A percentile compares a stretch with the other conserved stretches of the same genome.
phyloP scores from a whole-genome alignment of 2,329 filamentous ascomycete species.

The Massarina eburnea region DNA sequence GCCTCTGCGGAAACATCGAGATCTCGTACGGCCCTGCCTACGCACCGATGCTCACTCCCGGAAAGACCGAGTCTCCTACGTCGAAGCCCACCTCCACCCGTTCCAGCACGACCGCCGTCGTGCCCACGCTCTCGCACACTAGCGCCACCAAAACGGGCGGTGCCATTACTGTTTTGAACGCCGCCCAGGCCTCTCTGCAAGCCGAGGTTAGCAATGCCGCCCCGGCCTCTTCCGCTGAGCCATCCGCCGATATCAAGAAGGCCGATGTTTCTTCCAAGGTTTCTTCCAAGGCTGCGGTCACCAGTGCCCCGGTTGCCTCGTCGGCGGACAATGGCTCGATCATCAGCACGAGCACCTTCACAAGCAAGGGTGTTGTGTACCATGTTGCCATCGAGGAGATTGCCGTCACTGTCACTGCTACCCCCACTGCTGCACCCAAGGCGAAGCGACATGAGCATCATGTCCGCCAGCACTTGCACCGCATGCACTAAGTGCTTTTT shows the following conservation, averaged over 20 bases:
- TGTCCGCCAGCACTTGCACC: conserved; percentile 25
- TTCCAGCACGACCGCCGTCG: conserved; percentile 19
- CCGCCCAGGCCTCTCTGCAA: background rate
- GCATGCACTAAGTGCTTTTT: conserved; percentile 8
- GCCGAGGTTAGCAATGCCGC: background rate
- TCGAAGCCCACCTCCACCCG: conserved; percentile 18
- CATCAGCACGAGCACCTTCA: conserved; percentile 46
- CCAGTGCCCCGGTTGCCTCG: conserved; percentile 10
- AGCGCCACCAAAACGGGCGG: conserved; percentile 15
- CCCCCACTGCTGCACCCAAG: conserved; percentile 11
- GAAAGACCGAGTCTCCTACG: conserved; percentile 24
- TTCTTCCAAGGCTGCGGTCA: conserved; percentile 1
- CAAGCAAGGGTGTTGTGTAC: conserved; percentile 47
- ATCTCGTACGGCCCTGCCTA: conserved; percentile 49
- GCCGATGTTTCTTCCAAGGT: background rate
- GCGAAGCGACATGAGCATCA: conserved; percentile 15
- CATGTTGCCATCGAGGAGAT: conserved; percentile 50
- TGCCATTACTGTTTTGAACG: conserved; percentile 5
- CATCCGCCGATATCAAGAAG: conserved; percentile 3
- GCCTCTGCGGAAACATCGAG: conserved; percentile 68
- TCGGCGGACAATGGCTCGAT: conserved; percentile 26
- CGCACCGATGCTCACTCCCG: conserved; percentile 34
- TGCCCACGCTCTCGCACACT: conserved; percentile 40
- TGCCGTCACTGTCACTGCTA: conserved; percentile 40
- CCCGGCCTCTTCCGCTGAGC: background rate